Percentiles rank a stretch among this genome's conserved stretches.
These are phyloP conservation scores for Emericellopsis atlantica DNA, from an alignment of 2,329 filamentous ascomycete genomes.

Conservation along the genomic window DNA sequence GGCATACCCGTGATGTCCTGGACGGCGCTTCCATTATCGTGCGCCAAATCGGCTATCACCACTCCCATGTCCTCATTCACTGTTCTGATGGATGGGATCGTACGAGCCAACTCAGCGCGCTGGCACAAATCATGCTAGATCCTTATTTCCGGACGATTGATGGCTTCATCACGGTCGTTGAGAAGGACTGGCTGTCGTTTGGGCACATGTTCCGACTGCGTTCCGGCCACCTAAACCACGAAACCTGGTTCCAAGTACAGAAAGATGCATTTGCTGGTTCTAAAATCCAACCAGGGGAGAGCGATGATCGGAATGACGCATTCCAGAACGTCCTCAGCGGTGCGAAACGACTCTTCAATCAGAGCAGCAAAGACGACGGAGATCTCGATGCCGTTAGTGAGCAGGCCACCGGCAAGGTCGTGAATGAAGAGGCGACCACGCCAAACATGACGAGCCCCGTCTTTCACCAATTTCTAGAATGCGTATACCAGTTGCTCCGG, in stretches of 20 bases:
- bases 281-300: conserved; percentile 48
- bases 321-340: conserved; percentile 81
- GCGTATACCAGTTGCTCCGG: conserved; percentile 76
- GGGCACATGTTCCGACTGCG: conserved; percentile 95
- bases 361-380: conserved; percentile 43
- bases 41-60: conserved; percentile 76
- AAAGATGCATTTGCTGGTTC: conserved; percentile 62
- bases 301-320: conserved; percentile 54
- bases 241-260: conserved; percentile 88
- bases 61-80: conserved; percentile 92
- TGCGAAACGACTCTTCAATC: conserved; percentile 81
- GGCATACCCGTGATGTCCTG: conserved; percentile 74
- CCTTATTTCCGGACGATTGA: conserved; percentile 91
- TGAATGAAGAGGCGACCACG: conserved; percentile 56
- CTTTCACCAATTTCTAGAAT: conserved; percentile 95
- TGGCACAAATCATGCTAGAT: conserved; percentile 88
- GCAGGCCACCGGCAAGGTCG: conserved; percentile 22
- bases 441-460: conserved; percentile 91
- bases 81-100: conserved; percentile 98
- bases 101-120: conserved; percentile 83
- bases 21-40: conserved; percentile 79
- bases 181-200: conserved; percentile 97
- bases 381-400: conserved; percentile 45
- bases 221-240: conserved; percentile 75
- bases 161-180: conserved; percentile 85